phyloP scores from a whole-genome alignment of 768 basidiomycete species.

The Botryobasidium botryosum region DNA sequence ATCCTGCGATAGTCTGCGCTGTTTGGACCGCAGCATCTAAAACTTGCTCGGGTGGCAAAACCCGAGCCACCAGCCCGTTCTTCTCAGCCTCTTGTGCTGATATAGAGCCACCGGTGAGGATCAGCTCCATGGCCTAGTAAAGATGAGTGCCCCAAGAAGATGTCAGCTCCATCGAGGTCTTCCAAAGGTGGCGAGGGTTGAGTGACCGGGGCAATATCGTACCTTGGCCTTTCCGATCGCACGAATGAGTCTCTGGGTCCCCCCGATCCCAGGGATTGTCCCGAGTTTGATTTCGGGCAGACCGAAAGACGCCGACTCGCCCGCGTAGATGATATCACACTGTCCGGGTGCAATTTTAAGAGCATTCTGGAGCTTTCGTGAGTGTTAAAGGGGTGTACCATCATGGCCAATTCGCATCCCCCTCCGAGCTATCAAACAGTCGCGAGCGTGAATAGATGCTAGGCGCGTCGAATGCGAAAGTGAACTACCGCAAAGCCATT shows the following conservation, averaged over 20 bases:
- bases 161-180: neutral
- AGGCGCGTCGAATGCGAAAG: neutral
- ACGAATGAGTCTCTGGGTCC: constrained; percentile 28
- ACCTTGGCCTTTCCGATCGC: constrained; percentile 27
- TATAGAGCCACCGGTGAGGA: constrained; percentile 33
- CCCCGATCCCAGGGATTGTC: constrained; percentile 30
- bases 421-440: constrained; percentile 26
- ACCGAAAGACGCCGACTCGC: constrained; percentile 28
- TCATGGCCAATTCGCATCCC: constrained; percentile 33
- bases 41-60: constrained; percentile 26
- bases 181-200: neutral
- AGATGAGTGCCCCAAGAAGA: neutral
- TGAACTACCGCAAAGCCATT: constrained; percentile 28
- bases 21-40: constrained; percentile 29
- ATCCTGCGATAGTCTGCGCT: constrained; percentile 55
- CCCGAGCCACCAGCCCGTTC: constrained; percentile 32
- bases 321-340: constrained; percentile 29
- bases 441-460: neutral
- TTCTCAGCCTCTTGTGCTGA: constrained; percentile 29
- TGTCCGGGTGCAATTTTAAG: no score
- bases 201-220: neutral
- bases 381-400: no score
- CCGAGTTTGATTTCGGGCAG: constrained; percentile 34
- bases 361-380: no score
- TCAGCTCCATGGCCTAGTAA: constrained; percentile 38